These are phyloP conservation scores for Cryptococcus deneoformans DNA, from an alignment of 1,284 basidiomycete species.

Conservation along the genomic window DNA sequence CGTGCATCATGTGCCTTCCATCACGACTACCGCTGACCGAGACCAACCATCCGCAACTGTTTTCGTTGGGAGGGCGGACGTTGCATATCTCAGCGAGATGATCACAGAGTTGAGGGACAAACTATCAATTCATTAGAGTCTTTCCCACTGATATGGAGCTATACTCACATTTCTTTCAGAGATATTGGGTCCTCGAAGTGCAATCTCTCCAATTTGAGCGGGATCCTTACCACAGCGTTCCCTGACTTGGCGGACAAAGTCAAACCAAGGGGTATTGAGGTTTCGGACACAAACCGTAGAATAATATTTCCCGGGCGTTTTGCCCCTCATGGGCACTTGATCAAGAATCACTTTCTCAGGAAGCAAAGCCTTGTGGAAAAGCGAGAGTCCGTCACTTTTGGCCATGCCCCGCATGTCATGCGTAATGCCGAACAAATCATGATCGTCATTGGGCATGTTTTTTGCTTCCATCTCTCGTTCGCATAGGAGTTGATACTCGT, in stretches of 20 bases:
- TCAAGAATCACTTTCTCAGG: not conserved
- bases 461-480: no score
- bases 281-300: not conserved
- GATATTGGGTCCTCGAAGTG: slow-evolving; percentile 1
- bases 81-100: slow-evolving; percentile 30
- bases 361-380: not conserved
- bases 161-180: slow-evolving; percentile 25
- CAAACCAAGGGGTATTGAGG: not conserved
- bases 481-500: not conserved
- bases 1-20: slow-evolving; percentile 20
- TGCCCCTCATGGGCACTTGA: not conserved
- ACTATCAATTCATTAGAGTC: slow-evolving; percentile 15
- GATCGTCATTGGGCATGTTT: no score
- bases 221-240: slow-evolving; percentile 11
- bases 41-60: slow-evolving; percentile 20
- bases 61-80: slow-evolving; percentile 12
- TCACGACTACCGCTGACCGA: slow-evolving; percentile 13
- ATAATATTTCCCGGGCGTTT: not conserved
- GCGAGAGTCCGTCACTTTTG: not conserved
- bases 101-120: slow-evolving; percentile 27
- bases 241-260: not conserved
- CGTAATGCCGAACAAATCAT: no score
- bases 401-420: not conserved
- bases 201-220: slow-evolving; percentile 9
- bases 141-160: not conserved